Evolutionary conservation across 164 flowering plant genomes (phyloP), one percentile per base, ranked within the genome.

Genomic region (grape (Vitis vinifera)): DNA sequence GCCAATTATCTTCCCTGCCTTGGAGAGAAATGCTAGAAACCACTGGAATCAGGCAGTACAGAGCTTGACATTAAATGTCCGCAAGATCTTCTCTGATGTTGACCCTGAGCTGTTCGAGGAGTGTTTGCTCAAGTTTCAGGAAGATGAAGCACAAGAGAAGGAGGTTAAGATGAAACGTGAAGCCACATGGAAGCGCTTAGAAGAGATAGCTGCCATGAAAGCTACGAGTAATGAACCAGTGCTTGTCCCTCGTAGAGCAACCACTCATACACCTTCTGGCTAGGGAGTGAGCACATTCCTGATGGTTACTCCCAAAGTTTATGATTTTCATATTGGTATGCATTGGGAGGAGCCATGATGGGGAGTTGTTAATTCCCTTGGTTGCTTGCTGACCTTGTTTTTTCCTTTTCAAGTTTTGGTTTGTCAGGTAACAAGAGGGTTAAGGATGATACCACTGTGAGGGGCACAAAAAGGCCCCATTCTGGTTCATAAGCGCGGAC

Each of bases 1-100:
- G 51, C 93, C 97, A 17, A 82, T 91, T 12, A 84, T 91, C 74
- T 91, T 89, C 75, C 88, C 93, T 48, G 79, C 94, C 8, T 52
- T 91, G 78, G 93, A 91, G 83, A 84, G 66, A 62, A 91, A 89
- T 73, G 75, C 89, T 15, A 80, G 78, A 76, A 80, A 50, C 68
- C 97, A 91, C 79, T 91, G 97, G 97, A 91, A 91, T 69, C 92
- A 86, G 72, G 93, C 92, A 3, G 97, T 91, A 12, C 88, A 78
- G 60, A 88, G 89, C 83, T 80, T 91, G 77, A 91, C 96, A 8
- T 61, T 82, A 15, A 89, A 87, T 69, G 91, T 91, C 48, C 85
- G 92, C 31, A 91, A 87, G 76, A 88, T 91, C 60, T 89, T 89
- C 80, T 83, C 89, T 19, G 97, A 91, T 55, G 68, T 69, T 29